Conservation (phyloP, 2,329 filamentous ascomycete species). For the Cordyceps javanica region DNA sequence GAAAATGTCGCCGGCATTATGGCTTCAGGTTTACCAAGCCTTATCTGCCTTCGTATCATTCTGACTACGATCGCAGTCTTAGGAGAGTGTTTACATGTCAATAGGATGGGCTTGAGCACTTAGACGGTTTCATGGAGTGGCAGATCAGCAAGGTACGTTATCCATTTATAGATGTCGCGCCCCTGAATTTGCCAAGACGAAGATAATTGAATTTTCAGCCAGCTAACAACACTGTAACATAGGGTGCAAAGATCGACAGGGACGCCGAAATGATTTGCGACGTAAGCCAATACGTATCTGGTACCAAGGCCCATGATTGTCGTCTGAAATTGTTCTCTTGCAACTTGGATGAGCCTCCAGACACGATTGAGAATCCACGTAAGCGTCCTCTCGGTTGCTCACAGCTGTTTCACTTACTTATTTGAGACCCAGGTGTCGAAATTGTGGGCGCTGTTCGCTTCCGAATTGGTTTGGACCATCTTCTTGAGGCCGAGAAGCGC, state of each 20-base stretch:
- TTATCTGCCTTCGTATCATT: not conserved
- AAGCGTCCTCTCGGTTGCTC: not conserved
- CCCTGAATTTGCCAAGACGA: not conserved
- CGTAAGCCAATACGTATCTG: not conserved
- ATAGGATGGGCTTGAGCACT: not conserved
- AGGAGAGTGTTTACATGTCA: accelerated
- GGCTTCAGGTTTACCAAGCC: accelerated
- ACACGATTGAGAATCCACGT: not conserved
- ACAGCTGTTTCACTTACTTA: not conserved
- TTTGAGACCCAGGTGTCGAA: not conserved
- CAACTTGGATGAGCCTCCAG: not conserved
- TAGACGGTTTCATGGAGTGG: not conserved
- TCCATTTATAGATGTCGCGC: not conserved
- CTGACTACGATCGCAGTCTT: not conserved
- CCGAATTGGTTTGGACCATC: too few relatives aligned
- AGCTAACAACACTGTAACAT: not conserved
- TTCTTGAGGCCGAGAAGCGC: not conserved
- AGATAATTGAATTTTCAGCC: too few relatives aligned
- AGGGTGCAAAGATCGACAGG: not conserved
- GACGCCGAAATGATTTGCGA: not conserved
- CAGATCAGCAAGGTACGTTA: not conserved
- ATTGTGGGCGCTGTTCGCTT: not conserved
- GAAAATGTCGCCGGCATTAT: slow-evolving; percentile 14
- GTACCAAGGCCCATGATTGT: not conserved
- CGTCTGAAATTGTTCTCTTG: not conserved